A percentile compares a stretch with the other conserved stretches of the same genome.
Evolutionary conservation across 2,329 filamentous ascomycete species (phyloP).

Genomic region (Fusarium musae): DNA sequence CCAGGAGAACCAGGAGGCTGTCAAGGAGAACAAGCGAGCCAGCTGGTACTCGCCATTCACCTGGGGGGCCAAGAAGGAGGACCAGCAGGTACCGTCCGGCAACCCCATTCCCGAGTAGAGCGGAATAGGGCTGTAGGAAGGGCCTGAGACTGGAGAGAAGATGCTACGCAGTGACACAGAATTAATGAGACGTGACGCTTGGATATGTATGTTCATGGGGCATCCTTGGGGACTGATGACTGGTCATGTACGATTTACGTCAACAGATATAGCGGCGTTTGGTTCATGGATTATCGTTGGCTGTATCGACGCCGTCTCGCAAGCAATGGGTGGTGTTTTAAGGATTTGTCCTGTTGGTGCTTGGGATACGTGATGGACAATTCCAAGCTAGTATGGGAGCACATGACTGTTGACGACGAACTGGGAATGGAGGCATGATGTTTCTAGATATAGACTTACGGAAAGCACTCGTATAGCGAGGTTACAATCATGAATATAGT

Average conservation of each 20-base stretch:
- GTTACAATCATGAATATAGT: slow-evolving; percentile 25
- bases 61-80: slow-evolving; percentile 62
- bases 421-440: slow-evolving; percentile 26
- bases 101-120: slow-evolving; percentile 51
- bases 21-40: slow-evolving; percentile 66
- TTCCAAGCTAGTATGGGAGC: slow-evolving; percentile 23
- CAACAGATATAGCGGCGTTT: slow-evolving; percentile 47
- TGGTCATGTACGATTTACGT: slow-evolving; percentile 48
- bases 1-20: slow-evolving; percentile 73
- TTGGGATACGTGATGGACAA: slow-evolving; percentile 27
- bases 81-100: slow-evolving; percentile 46
- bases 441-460: slow-evolving; percentile 31
- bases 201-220: slow-evolving; percentile 42
- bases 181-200: slow-evolving; percentile 40
- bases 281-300: slow-evolving; percentile 46
- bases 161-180: slow-evolving; percentile 16
- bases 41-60: slow-evolving; percentile 73
- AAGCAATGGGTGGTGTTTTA: slow-evolving; percentile 34
- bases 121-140: slow-evolving; percentile 5
- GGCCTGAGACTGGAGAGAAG: neutral
- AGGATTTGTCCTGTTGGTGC: slow-evolving; percentile 29
- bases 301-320: slow-evolving; percentile 40
- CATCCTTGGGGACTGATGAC: slow-evolving; percentile 41
- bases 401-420: slow-evolving; percentile 33
- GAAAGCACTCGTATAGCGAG: slow-evolving; percentile 26